Evolutionary conservation across 495 filamentous ascomycete genomes (phyloP).

Genomic region (Bathelium albidoporum): DNA sequence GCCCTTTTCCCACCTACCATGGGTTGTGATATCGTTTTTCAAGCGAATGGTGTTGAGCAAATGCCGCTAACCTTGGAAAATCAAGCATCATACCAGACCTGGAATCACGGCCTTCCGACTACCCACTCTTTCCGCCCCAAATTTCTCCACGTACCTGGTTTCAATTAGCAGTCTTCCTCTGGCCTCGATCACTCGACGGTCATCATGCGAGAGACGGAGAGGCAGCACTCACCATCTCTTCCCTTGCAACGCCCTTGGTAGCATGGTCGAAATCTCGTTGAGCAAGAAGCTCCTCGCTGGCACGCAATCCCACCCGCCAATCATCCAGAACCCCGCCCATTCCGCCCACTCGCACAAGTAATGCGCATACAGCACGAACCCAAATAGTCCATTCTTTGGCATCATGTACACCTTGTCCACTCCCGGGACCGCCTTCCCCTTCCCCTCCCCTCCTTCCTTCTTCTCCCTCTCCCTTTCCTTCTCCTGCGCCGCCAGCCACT

Average conservation of each 20-base stretch:
- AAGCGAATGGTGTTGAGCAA: too few relatives aligned
- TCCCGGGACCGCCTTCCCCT: slow-evolving; percentile 27
- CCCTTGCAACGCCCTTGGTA: slow-evolving; percentile 76
- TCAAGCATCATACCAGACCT: slow-evolving; percentile 45
- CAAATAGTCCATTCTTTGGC: slow-evolving; percentile 73
- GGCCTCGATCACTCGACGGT: not conserved
- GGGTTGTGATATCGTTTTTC: too few relatives aligned
- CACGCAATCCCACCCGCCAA: slow-evolving; percentile 44
- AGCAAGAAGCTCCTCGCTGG: slow-evolving; percentile 73
- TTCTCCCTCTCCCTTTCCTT: slow-evolving; percentile 21
- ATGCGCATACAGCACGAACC: slow-evolving; percentile 76
- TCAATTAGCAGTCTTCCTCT: not conserved
- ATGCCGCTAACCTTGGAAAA: not conserved
- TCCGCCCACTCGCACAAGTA: slow-evolving; percentile 94
- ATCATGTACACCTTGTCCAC: slow-evolving; percentile 85
- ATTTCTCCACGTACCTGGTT: slow-evolving; percentile 58
- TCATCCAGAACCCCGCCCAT: slow-evolving; percentile 79
- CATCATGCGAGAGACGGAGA: not conserved
- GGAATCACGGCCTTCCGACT: slow-evolving; percentile 75
- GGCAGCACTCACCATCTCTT: slow-evolving; percentile 49
- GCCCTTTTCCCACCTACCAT: not conserved
- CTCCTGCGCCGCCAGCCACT: slow-evolving; percentile 22
- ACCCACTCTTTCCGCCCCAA: slow-evolving; percentile 68
- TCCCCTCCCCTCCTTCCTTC: slow-evolving; percentile 25
- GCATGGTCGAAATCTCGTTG: slow-evolving; percentile 82